Evolutionary conservation across 805 yeast species (phyloP).

Genomic region (Zygosaccharomyces bisporus): DNA sequence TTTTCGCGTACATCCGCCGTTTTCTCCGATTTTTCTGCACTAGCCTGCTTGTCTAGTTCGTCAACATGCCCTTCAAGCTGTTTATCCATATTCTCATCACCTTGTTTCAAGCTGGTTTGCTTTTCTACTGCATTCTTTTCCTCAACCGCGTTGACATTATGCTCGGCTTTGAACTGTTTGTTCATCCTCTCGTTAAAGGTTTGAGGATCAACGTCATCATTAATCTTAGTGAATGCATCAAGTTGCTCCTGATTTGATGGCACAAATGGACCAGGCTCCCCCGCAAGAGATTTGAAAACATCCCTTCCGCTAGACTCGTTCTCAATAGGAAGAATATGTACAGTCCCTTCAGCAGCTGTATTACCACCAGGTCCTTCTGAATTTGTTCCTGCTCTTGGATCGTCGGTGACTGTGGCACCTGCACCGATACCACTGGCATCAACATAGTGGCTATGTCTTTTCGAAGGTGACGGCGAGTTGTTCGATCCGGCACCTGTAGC

Average conservation of each 20-base stretch:
- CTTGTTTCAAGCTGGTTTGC: neutral
- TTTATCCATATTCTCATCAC: neutral
- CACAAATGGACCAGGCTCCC: constrained; percentile 66
- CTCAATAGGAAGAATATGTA: constrained; percentile 44
- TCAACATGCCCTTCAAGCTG: neutral
- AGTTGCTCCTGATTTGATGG: constrained; percentile 58
- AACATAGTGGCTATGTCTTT: neutral
- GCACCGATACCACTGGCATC: neutral
- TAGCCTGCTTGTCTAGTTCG: neutral
- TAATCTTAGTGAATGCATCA: constrained; percentile 57
- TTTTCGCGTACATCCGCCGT: no score
- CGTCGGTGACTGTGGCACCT: neutral
- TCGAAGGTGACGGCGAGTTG: neutral
- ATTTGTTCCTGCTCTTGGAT: constrained; percentile 19
- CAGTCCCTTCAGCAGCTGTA: constrained; percentile 14
- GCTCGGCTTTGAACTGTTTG: constrained; percentile 6
- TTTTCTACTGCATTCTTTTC: constrained; percentile 11
- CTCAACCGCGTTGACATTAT: constrained; percentile 11
- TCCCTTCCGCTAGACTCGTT: constrained; percentile 43
- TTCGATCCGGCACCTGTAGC: neutral
- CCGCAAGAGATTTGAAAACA: constrained; percentile 38
- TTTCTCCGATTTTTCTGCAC: neutral
- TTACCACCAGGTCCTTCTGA: no score
- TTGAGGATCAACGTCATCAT: constrained; percentile 53
- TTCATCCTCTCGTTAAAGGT: constrained; percentile 49